Percentiles rank a stretch among this genome's conserved stretches.
phyloP scores from a whole-genome alignment of 177 flowering plant genomes.

The Vitis hybrid region DNA sequence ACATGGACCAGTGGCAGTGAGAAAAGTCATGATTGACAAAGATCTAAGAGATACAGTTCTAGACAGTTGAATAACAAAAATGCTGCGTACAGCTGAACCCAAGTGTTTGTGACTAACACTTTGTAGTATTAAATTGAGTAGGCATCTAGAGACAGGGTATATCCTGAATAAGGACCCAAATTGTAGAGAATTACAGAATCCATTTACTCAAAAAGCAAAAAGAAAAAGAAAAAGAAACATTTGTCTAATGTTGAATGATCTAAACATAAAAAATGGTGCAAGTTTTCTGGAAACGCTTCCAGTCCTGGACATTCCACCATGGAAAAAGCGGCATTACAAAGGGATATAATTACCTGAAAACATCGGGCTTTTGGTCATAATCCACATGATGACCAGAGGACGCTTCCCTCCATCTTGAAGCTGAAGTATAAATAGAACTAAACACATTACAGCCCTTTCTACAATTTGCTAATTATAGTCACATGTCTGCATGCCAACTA shows the following conservation, averaged over 20 bases:
- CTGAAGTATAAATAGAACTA: slow-evolving; percentile 13
- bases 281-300: not conserved
- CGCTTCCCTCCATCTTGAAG: slow-evolving; percentile 39
- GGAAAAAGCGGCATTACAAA: not conserved
- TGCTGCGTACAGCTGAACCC: too few relatives aligned
- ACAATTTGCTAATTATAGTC: not conserved
- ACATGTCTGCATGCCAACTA: not conserved
- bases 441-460: not conserved
- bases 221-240: too few relatives aligned
- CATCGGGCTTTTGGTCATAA: slow-evolving; percentile 47
- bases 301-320: not conserved
- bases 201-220: not conserved
- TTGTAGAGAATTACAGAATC: too few relatives aligned
- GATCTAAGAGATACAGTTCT: too few relatives aligned
- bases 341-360: slow-evolving; percentile 28
- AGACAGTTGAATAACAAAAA: too few relatives aligned
- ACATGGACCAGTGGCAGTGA: too few relatives aligned
- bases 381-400: slow-evolving; percentile 41
- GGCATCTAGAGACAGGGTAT: too few relatives aligned
- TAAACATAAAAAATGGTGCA: not conserved
- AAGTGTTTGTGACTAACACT: too few relatives aligned
- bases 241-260: not conserved
- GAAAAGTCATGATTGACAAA: too few relatives aligned
- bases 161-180: too few relatives aligned
- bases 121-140: too few relatives aligned